Evolutionary conservation across 2,329 filamentous ascomycete genomes (phyloP).

Genomic region (Cladorrhinum sp.): DNA sequence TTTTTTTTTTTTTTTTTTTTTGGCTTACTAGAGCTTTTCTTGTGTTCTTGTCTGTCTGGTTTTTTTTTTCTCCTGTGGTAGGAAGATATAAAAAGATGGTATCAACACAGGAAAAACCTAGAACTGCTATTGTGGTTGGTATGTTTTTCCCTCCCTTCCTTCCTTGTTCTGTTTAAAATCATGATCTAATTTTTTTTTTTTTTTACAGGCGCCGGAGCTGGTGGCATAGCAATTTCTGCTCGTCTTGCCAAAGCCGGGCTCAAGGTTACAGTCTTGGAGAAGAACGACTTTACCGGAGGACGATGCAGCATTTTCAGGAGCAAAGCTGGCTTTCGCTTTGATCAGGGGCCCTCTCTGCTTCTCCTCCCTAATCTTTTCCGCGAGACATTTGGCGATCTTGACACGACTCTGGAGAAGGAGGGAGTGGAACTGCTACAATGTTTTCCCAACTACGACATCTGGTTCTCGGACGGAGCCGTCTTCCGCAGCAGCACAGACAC

Average conservation of each 20-base stretch:
- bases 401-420: constrained; percentile 61
- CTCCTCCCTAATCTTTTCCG: constrained; percentile 69
- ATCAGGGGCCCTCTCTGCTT: constrained; percentile 72
- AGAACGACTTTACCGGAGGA: constrained; percentile 70
- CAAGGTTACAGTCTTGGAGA: constrained; percentile 73
- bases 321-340: constrained; percentile 65
- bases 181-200: constrained; percentile 32
- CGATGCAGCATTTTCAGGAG: constrained; percentile 64
- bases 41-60: too few relatives aligned
- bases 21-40: background rate
- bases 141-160: background rate
- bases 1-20: background rate
- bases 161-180: background rate
- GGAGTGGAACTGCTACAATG: constrained; percentile 69
- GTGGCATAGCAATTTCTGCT: constrained; percentile 69
- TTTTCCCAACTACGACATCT: constrained; percentile 72
- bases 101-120: constrained; percentile 2
- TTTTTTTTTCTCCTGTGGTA: background rate
- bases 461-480: constrained; percentile 64
- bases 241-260: constrained; percentile 69
- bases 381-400: constrained; percentile 66
- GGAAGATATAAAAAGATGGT: background rate
- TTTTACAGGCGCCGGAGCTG: constrained; percentile 60
- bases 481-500: constrained; percentile 67
- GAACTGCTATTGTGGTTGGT: constrained; percentile 16